Evolutionary conservation across 768 basidiomycete genomes (phyloP).

Genomic region (Astraeus odoratus): DNA sequence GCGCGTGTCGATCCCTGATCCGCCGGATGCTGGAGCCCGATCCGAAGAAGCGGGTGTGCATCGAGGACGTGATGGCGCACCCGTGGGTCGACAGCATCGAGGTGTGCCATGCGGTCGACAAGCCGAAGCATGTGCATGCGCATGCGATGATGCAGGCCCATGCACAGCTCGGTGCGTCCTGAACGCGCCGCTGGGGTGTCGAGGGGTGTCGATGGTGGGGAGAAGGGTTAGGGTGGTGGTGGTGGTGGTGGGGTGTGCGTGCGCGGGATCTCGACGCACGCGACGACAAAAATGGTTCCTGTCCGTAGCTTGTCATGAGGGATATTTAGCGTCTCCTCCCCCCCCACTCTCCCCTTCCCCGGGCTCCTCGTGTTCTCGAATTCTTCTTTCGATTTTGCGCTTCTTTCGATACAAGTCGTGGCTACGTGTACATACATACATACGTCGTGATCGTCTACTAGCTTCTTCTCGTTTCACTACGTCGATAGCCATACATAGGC

Average conservation of each 20-base stretch:
- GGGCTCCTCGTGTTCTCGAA: too few species aligned
- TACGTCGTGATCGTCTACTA: too few species aligned
- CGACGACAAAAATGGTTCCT: too few species aligned
- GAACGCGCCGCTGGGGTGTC: constrained; percentile 5
- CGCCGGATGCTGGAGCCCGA: constrained; percentile 96
- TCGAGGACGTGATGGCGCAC: constrained; percentile 77
- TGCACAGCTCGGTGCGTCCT: constrained; percentile 34
- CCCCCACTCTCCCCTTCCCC: too few species aligned
- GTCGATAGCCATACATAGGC: too few species aligned
- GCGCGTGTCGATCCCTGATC: constrained; percentile 75
- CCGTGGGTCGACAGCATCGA: constrained; percentile 78
- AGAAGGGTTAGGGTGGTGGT: background rate
- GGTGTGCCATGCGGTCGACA: constrained; percentile 63
- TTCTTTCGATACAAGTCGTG: too few species aligned
- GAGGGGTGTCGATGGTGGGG: background rate
- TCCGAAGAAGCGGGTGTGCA: constrained; percentile 63
- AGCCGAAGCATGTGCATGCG: constrained; percentile 68
- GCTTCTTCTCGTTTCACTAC: too few species aligned
- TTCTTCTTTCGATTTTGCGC: too few species aligned
- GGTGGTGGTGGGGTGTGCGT: background rate
- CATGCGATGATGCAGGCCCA: constrained; percentile 54
- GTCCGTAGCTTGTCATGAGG: too few species aligned
- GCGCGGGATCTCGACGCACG: too few species aligned
- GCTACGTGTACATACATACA: too few species aligned
- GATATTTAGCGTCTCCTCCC: too few species aligned